Evolutionary conservation across 2,329 filamentous ascomycete species (phyloP), one percentile per base, ranked within the genome.

Genomic region (Cordyceps pruinosa): DNA sequence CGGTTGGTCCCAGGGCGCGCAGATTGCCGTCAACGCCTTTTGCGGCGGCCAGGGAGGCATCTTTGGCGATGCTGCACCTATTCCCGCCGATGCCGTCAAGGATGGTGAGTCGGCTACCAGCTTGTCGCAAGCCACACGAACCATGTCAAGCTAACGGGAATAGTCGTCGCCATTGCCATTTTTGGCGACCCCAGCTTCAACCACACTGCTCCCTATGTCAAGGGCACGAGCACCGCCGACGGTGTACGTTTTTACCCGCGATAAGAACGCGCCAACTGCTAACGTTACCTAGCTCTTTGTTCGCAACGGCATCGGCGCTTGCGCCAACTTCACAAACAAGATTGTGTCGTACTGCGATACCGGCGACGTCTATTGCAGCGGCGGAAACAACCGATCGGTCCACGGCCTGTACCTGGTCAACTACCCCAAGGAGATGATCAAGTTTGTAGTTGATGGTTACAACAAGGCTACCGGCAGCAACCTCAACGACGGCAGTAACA

Each of bases 1-100:
- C 45, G 74, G 73, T 1, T 76, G 72, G 58, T 76, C 74, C 2
- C 74, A 76, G 69, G 74, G 74, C 34, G 73, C 72, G 0, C 73
- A 76, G 34, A 62, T 76, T 34, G 58, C 68, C 2, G 62, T 62
- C 42, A 72, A 76, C 35, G 64, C 66, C 8, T 64, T 76, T 44
- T 76, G 74, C 60, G 74, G 74, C 2, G 66, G 66, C 19, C 60
- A 62, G 17, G 69, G 68, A 21, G 61, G 54, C 0, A 46, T 56
- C 28, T 72, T 72, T 52, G 64, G 64, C 28, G 61, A 62, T 12
- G 59, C 62, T 19, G 62, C 62, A 12, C 58, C 68, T 2, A 58
- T 75, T 39, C 41, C 63, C 2, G 53, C 60, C 1, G 59, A 64
- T 2, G 45, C 69, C 3, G 64, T 74, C 39, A 61, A 72, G 39